Conservation (phyloP, 176 grass and related monocot species). For the Hordeum marinum region DNA sequence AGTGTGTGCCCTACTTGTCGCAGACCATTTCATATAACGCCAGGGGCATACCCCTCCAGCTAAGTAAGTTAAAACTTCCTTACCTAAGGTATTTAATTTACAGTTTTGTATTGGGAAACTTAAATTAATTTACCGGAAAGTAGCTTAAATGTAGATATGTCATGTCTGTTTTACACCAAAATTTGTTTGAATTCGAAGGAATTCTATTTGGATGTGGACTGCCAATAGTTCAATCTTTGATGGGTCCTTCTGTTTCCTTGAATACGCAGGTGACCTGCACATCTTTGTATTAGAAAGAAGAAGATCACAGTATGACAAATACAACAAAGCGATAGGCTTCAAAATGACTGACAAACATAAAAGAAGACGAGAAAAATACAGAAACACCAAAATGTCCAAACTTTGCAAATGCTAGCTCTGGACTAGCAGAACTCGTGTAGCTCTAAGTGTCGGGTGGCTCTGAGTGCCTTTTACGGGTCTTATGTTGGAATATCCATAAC, state of each 20-base stretch:
- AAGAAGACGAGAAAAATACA: not conserved
- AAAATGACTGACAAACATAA: not conserved
- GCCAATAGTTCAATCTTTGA: not conserved
- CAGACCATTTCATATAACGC: conserved; percentile 38
- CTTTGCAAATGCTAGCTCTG: not conserved
- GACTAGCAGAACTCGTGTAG: not conserved
- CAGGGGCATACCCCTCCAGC: conserved; percentile 31
- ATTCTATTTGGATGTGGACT: not conserved
- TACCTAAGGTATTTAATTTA: not conserved
- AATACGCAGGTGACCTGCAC: not conserved
- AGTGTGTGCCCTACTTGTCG: conserved; percentile 41
- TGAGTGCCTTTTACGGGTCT: not conserved
- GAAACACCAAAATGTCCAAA: not conserved
- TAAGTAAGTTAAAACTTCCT: conserved; percentile 40
- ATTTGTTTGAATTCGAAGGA: not conserved
- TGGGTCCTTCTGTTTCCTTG: not conserved
- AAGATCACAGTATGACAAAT: not conserved
- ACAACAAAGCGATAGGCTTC: not conserved
- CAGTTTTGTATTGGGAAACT: not conserved
- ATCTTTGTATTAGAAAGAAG: conserved; percentile 6
- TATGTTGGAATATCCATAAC: not conserved
- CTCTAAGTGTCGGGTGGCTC: not conserved
- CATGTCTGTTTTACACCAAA: not conserved
- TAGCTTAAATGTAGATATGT: not conserved
- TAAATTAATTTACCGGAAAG: not conserved